Conservation (phyloP, 2,329 filamentous ascomycete species). For the Teratosphaeria pseudoeucalypti region DNA sequence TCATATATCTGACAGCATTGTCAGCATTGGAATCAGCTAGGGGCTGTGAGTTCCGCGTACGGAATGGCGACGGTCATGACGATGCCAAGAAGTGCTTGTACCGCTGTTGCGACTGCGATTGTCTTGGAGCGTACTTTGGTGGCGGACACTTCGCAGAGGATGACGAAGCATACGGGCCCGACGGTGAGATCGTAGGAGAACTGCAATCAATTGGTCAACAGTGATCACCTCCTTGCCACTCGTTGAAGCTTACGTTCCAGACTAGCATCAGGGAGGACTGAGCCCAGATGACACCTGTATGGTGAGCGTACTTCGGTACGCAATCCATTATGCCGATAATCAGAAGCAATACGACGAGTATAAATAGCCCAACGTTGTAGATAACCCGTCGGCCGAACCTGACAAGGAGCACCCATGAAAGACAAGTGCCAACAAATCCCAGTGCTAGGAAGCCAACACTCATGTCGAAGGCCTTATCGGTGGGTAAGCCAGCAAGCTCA, state of each 20-base stretch:
- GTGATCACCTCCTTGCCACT: not conserved
- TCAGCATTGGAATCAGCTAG: not conserved
- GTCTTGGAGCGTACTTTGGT: constrained; percentile 30
- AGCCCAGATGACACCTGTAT: constrained; percentile 28
- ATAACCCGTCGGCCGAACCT: constrained; percentile 30
- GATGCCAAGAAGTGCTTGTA: constrained; percentile 31
- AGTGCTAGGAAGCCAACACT: constrained; percentile 33
- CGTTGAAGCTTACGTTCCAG: constrained; percentile 13
- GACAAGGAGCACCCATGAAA: constrained; percentile 32
- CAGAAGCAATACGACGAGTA: constrained; percentile 26
- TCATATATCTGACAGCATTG: constrained; percentile 22
- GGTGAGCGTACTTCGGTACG: constrained; percentile 22
- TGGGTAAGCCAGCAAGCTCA: constrained; percentile 31
- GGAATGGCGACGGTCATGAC: constrained; percentile 32
- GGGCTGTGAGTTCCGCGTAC: not conserved
- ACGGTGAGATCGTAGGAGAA: constrained; percentile 29
- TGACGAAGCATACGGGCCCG: constrained; percentile 30
- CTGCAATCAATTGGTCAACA: constrained; percentile 1
- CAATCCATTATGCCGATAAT: constrained; percentile 31
- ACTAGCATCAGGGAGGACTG: constrained; percentile 31
- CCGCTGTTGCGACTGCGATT: constrained; percentile 29
- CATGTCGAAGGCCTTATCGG: constrained; percentile 31
- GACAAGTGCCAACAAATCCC: constrained; percentile 32
- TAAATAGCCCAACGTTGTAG: constrained; percentile 29
- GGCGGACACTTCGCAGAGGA: constrained; percentile 29